A percentile compares a stretch with the other conserved stretches of the same genome.
These are phyloP conservation scores for Penicillium sp. DNA, from an alignment of 2,329 filamentous ascomycete species.

Conservation along the genomic window DNA sequence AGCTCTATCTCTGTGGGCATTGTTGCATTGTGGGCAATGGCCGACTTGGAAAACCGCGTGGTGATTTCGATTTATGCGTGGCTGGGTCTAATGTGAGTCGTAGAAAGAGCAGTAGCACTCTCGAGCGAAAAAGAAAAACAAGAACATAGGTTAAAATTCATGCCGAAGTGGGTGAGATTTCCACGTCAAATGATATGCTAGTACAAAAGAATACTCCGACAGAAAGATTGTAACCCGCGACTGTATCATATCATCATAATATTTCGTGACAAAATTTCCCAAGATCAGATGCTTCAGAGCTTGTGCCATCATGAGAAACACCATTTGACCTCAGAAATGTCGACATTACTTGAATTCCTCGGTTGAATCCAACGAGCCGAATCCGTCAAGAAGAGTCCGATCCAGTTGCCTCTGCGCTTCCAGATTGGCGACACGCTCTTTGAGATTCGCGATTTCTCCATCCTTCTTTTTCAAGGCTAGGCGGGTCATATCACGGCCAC, in stretches of 20 bases:
- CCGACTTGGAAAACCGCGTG: no score
- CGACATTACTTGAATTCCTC: not conserved
- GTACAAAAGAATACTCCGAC: not conserved
- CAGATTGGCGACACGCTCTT: constrained; percentile 62
- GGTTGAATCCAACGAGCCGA: not conserved
- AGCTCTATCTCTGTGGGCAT: no score
- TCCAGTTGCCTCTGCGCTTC: constrained; percentile 60
- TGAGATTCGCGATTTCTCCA: constrained; percentile 64
- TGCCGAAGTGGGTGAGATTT: no score
- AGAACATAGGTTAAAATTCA: no score
- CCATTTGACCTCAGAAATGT: not conserved
- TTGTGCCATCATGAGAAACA: not conserved
- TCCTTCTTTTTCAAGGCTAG: constrained; percentile 65
- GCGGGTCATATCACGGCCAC: constrained; percentile 68
- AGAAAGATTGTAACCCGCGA: not conserved
- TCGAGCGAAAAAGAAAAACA: no score
- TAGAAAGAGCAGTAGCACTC: no score
- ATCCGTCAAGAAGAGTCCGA: constrained; percentile 44
- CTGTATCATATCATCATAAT: constrained; percentile 7
- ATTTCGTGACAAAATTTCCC: not conserved
- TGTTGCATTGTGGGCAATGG: no score
- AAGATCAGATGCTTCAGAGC: not conserved
- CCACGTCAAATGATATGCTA: not conserved
- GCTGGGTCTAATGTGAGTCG: no score
- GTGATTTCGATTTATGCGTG: no score